phyloP scores from a whole-genome alignment of 768 basidiomycete species.

The Chlorophyllum brunneum region DNA sequence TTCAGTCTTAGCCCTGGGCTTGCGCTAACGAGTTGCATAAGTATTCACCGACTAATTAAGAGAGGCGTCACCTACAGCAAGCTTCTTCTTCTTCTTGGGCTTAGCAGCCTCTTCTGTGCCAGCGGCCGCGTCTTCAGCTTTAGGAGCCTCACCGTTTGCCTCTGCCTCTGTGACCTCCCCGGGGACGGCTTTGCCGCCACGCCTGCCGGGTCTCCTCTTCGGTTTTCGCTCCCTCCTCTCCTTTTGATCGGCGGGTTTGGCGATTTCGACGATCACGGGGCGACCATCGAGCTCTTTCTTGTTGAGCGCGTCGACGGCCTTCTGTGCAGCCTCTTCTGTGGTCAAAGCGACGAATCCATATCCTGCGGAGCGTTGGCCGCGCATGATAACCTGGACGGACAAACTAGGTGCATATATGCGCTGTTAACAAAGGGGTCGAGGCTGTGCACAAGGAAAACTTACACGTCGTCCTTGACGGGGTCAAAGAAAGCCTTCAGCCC shows the following conservation, averaged over 20 bases:
- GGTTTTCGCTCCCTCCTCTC: slow-evolving; percentile 75
- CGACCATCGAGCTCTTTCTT: slow-evolving; percentile 88
- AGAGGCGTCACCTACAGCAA: slow-evolving; percentile 41
- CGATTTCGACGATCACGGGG: slow-evolving; percentile 86
- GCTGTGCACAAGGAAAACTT: slow-evolving; percentile 48
- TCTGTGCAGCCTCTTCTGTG: slow-evolving; percentile 77
- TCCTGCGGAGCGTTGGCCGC: slow-evolving; percentile 81
- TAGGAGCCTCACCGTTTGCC: slow-evolving; percentile 71
- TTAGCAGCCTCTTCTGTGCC: slow-evolving; percentile 69
- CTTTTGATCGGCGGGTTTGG: slow-evolving; percentile 88
- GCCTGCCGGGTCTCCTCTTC: slow-evolving; percentile 81
- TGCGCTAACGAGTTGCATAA: slow-evolving; percentile 42
- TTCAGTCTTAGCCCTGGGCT: slow-evolving; percentile 47
- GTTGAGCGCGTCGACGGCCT: slow-evolving; percentile 82
- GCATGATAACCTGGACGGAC: slow-evolving; percentile 82
- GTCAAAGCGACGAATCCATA: slow-evolving; percentile 90
- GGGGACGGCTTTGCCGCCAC: slow-evolving; percentile 81
- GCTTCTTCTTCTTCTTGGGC: slow-evolving; percentile 84
- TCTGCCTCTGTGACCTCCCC: slow-evolving; percentile 90
- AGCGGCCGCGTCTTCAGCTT: slow-evolving; percentile 49
- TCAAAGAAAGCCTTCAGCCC: slow-evolving; percentile 94
- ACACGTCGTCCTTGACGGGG: slow-evolving; percentile 86
- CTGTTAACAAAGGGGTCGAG: slow-evolving; percentile 23
- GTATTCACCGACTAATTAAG: slow-evolving; percentile 7
- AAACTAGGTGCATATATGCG: slow-evolving; percentile 42